Evolutionary conservation across 2,329 filamentous ascomycete species (phyloP).

Genomic region (Colletotrichum tropicicola): DNA sequence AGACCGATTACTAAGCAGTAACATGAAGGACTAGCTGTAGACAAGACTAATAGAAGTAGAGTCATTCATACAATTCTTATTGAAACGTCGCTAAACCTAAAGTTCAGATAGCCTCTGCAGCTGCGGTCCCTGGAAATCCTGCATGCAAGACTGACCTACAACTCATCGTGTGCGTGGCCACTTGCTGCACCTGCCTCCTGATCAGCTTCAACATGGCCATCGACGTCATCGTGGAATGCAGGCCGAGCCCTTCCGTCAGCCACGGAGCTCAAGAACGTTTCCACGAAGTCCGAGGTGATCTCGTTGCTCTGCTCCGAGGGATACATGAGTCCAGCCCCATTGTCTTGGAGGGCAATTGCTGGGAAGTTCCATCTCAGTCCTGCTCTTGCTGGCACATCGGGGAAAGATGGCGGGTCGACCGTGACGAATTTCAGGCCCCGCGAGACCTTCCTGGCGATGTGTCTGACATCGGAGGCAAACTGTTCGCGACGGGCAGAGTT

Average conservation of each 20-base stretch:
- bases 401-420: constrained; percentile 54
- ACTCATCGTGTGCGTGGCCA: constrained; percentile 12
- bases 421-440: constrained; percentile 58
- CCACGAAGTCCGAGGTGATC: constrained; percentile 15
- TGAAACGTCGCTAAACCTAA: too few species aligned
- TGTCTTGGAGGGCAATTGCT: constrained; percentile 19
- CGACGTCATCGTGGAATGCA: not conserved
- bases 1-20: too few species aligned
- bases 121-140: not conserved
- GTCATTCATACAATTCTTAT: too few species aligned
- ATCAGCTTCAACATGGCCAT: not conserved
- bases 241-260: not conserved
- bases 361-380: constrained; percentile 37
- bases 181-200: not conserved
- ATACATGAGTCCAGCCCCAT: constrained; percentile 1
- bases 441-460: constrained; percentile 51
- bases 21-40: too few species aligned
- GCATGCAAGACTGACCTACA: not conserved
- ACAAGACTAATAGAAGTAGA: too few species aligned
- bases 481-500: constrained; percentile 39
- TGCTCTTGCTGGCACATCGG: constrained; percentile 48
- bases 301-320: not conserved
- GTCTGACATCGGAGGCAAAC: constrained; percentile 46
- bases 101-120: too few species aligned
- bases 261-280: not conserved